Conservation (phyloP, 805 yeast species). For the Pichia sporocuriosa region DNA sequence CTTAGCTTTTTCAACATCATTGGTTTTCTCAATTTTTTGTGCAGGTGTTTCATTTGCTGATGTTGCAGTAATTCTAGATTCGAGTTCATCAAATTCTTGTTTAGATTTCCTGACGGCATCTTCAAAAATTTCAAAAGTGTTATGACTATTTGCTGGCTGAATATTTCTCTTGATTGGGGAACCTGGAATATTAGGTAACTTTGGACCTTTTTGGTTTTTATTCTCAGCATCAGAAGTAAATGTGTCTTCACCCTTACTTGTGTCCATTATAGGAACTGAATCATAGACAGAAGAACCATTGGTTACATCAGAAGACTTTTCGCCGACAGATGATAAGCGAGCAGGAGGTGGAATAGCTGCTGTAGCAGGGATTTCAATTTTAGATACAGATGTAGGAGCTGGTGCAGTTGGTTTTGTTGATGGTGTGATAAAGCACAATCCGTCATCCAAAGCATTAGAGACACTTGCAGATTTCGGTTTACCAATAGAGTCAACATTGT, state of each 20-base stretch:
- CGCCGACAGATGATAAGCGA: too few relatives aligned
- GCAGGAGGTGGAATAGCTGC: not conserved
- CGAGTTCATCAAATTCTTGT: slow-evolving; percentile 13
- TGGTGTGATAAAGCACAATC: slow-evolving; percentile 30
- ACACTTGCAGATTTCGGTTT: slow-evolving; percentile 8
- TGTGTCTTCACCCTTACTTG: slow-evolving; percentile 32
- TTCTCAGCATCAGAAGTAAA: slow-evolving; percentile 35
- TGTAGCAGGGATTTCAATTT: too few relatives aligned
- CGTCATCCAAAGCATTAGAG: slow-evolving; percentile 19
- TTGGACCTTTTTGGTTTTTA: slow-evolving; percentile 39
- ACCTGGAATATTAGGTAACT: slow-evolving; percentile 42
- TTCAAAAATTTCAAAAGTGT: slow-evolving; percentile 22
- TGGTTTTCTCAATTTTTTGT: not conserved
- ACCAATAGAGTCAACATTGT: too few relatives aligned
- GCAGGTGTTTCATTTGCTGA: not conserved
- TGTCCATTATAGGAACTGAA: slow-evolving; percentile 17
- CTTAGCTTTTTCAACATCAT: not conserved
- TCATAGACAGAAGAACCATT: slow-evolving; percentile 26
- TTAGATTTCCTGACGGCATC: slow-evolving; percentile 17
- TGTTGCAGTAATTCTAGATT: not conserved
- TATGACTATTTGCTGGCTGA: slow-evolving; percentile 17
- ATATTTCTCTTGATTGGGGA: slow-evolving; percentile 30
- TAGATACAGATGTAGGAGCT: not conserved
- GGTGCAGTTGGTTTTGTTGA: slow-evolving; percentile 3
- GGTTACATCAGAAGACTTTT: slow-evolving; percentile 19